Evolutionary conservation across 768 basidiomycete species (phyloP), one percentile per base, ranked within the genome.

Genomic region (Imleria badia): DNA sequence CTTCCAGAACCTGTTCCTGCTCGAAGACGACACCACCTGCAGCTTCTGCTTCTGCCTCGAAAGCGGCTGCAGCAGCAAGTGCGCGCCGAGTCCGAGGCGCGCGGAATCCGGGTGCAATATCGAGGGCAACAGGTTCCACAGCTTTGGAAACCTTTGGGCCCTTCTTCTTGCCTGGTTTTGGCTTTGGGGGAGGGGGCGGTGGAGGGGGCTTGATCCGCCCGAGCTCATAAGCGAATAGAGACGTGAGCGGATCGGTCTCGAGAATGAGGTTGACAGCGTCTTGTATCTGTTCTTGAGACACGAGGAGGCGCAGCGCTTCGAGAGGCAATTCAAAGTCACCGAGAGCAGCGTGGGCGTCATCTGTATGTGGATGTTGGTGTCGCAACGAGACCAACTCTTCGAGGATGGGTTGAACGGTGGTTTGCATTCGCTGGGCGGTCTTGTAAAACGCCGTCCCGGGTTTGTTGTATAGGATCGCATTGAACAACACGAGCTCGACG

Each of bases 381-480:
- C 64, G 48, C 5, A 66, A 52, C 2, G 66, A 48, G 9, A 43
- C 31, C 43, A 73, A 47, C 10, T 71, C 70, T 38, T 62, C 56
- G 29, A 73, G 65, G 45, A 82, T 67, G 1, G 76, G 73, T 20
- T 66, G 66, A 34, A 75, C 65, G 35, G 65, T 66, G 3, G 67
- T 72, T 63, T 82, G 80, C 56, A 97, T 83, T 38, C 82, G 75
- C 15, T 77, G 69, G 0, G 96, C 94, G 6, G 80, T 72, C 62
- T 83, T 87, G 73, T 91, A 82, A 66, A 85, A 85, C 0, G 78
- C 59, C 0, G 88, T 85, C n/a, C 84, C 87, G 0, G 81, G 72
- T 58, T 84, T 82, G 69, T 99, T 98, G 71, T 98, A 99, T 8
- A 82, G 68, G 41, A 91, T 80, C 2, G 95, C 95, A 62, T 98